Base-by-base conservation (phyloP, 176 grass and related monocot species). In the Hsuehochloa calcarea region DNA sequence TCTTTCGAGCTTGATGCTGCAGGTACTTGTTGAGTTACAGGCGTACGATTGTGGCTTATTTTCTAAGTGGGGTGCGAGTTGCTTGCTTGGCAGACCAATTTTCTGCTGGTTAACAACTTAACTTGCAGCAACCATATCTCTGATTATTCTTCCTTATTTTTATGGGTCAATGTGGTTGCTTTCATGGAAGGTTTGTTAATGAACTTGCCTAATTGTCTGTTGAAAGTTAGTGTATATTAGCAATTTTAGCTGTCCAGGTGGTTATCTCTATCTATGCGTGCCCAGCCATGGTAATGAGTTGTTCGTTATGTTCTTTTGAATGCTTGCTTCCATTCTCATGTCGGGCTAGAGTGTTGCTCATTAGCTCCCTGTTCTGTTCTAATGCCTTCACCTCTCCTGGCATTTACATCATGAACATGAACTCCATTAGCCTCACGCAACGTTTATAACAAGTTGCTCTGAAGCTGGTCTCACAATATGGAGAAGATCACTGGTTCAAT, bases 401-500 rank as follows among this genome's bases (percentile, higher is more conserved):
- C 19, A 55, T 88, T 41, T 1, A 1, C n/a, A 72, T 45, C 43
- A 70, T 19, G 67, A 62, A 2, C 25, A 20, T 77, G 71, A 86
- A 25, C 23, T 64, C 25, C 59, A 43, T 77, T 54, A 3, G 1
- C 55, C 44, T 44, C 56, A 10, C 39, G 20, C 26, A 40, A 25
- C 62, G 43, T 77, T 62, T 77, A 41, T 37, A 56, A 65, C 54
- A 46, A 44, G 6, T 78, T 29, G 46, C 10, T 47, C 54, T 63
- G 29, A 79, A 78, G 72, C 44, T 72, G 38, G 22, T 64, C 38
- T 60, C 39, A 10, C 46, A 86, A 0, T 67, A 11, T 78, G 61
- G 39, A 78, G 46, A 86, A 47, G 29, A 66, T 29, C 78, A 78
- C 20, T 72, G 8, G 29, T 78, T 86, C 79, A 67, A 16, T 35